These are phyloP conservation scores for Debaryomyces coudertii DNA, from an alignment of 1,139 yeast genomes.

Conservation along the genomic window DNA sequence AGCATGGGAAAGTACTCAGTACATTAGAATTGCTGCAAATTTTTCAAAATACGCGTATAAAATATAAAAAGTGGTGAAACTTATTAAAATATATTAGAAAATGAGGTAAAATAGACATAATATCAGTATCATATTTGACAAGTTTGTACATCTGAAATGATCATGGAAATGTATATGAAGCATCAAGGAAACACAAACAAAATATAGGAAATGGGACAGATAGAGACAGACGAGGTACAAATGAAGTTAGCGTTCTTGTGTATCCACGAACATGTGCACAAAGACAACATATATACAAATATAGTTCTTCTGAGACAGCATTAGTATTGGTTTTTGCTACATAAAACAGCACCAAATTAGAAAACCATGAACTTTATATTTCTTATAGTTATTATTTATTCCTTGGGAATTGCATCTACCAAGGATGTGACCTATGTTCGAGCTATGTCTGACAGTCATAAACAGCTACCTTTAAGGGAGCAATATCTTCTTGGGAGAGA, in stretches of 20 bases:
- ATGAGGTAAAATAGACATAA: no score
- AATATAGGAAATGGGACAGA: background rate
- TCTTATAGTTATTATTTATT: constrained; percentile 4
- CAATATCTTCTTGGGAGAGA: background rate
- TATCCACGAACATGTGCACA: background rate
- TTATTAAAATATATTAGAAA: no score
- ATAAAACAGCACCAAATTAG: background rate
- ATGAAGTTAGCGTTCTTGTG: background rate
- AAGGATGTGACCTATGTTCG: background rate
- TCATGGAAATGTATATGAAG: no score
- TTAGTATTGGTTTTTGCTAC: background rate
- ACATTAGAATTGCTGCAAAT: no score
- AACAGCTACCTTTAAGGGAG: background rate
- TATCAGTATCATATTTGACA: no score
- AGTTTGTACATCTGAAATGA: no score
- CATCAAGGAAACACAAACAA: no score
- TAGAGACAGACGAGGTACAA: background rate
- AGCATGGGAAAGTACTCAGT: no score
- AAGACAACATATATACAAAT: background rate
- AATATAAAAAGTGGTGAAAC: no score
- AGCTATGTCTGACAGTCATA: background rate
- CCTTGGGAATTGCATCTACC: constrained; percentile 1
- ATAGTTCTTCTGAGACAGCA: background rate
- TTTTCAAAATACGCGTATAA: no score
- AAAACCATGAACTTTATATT: constrained; percentile 4